These are phyloP conservation scores for Aspergillus persii DNA, from an alignment of 2,329 filamentous ascomycete species.

Conservation along the genomic window DNA sequence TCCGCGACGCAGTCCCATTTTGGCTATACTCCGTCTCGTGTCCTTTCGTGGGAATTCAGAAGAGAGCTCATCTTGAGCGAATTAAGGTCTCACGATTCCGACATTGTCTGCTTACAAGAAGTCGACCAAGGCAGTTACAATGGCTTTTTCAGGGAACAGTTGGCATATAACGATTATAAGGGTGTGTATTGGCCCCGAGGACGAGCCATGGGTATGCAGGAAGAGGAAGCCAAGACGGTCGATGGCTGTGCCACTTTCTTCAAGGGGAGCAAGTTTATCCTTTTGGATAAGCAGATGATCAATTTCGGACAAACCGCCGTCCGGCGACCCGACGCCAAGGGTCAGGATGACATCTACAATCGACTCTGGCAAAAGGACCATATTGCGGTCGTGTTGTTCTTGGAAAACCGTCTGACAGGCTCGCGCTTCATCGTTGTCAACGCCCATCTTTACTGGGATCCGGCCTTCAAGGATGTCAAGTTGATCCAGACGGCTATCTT, in stretches of 20 bases:
- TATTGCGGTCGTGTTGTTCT: constrained; percentile 86
- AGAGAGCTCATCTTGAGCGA: constrained; percentile 80
- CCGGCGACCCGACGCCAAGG: constrained; percentile 94
- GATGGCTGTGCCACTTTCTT: constrained; percentile 97
- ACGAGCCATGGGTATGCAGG: constrained; percentile 85
- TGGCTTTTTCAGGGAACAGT: constrained; percentile 81
- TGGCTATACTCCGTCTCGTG: constrained; percentile 81
- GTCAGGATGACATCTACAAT: constrained; percentile 96
- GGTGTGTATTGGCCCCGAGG: constrained; percentile 91
- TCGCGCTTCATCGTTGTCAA: constrained; percentile 89
- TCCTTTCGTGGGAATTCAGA: constrained; percentile 83
- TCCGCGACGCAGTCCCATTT: constrained; percentile 83
- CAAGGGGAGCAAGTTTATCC: constrained; percentile 89
- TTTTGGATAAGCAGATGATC: constrained; percentile 90
- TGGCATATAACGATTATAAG: constrained; percentile 87
- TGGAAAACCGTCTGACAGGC: constrained; percentile 90
- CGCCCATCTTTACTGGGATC: constrained; percentile 94
- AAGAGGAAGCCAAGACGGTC: constrained; percentile 82
- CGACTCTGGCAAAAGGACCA: constrained; percentile 98
- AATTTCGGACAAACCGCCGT: constrained; percentile 91
- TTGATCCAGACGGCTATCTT: constrained; percentile 92
- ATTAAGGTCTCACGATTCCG: constrained; percentile 73
- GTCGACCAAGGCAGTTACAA: constrained; percentile 90
- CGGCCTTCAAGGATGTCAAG: constrained; percentile 87
- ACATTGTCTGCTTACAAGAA: constrained; percentile 91